Base-by-base conservation (phyloP, 169 alveolate species). In the Cryptosporidium xiaoi region DNA sequence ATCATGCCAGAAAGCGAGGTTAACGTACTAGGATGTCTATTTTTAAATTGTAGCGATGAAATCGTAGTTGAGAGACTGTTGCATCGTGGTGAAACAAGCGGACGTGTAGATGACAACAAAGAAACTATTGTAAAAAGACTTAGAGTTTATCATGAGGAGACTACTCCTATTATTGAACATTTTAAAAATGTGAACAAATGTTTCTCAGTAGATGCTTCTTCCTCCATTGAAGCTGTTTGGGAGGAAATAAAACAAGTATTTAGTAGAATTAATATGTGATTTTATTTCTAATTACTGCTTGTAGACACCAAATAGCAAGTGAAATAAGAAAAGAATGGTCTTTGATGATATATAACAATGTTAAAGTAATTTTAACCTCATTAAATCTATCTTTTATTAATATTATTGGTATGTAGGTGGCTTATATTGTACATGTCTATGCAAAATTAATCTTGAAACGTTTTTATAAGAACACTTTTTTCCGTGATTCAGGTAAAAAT, bases 21-120 rank as follows among this genome's bases (percentile, higher is more conserved):
- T 6, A 83, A 90, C 44, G 85, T 82, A 66, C 51, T 69, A 29
- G 91, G 91, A 56, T 83, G 93, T 71, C 51, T 94, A 18, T 93
- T 91, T 90, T 66, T 95, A 29, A 92, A 93, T 51, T 92, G 94
- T 31, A 65, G 84, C 51, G 97, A 94, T 65, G 95, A 93, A 12
- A 92, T 91, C 27, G 92, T 93, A 93, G 93, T 69, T 46, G 83
- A 92, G 66, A 91, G 96, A 82, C 91, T 94, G 62, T 51, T 92
- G 64, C 91, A 93, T 64, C 92, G 98, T 69, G 95, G 95, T 2
- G 85, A 93, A 83, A 92, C 95, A 15, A 91, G 95, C 58, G 99
- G 99, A 53, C 95, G 99, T 91, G 93, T 94, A 40, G 99, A 98
- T 92, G 99, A 98, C 90, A 97, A 97, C 71, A 91, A 94, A 56